Conservation (phyloP, 1,139 yeast species). For the Hanseniaspora uvarum region DNA sequence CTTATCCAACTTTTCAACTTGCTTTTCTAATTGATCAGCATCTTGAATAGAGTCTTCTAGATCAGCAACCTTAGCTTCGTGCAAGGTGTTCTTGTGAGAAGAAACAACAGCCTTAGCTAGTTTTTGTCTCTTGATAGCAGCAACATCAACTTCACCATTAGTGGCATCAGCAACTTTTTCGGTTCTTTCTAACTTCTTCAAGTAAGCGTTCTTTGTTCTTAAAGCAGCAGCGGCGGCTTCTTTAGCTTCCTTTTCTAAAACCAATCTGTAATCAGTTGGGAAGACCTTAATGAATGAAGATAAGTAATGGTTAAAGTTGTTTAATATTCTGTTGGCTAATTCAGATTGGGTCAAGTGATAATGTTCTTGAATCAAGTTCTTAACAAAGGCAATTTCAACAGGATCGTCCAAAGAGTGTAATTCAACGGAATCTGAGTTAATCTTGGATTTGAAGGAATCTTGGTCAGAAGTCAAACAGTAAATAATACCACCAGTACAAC, state of each 20-base stretch:
- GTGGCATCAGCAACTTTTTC: constrained; percentile 78
- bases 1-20: constrained; percentile 59
- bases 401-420: constrained; percentile 71
- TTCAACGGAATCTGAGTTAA: constrained; percentile 75
- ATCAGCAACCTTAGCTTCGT: constrained; percentile 80
- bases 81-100: constrained; percentile 34
- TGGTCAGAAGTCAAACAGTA: constrained; percentile 84
- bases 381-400: constrained; percentile 83
- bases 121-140: constrained; percentile 34
- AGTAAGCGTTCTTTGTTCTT: constrained; percentile 36
- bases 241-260: constrained; percentile 63
- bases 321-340: constrained; percentile 72
- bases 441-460: constrained; percentile 75
- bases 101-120: constrained; percentile 35
- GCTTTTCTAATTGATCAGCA: constrained; percentile 51
- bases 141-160: constrained; percentile 56
- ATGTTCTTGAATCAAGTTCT: constrained; percentile 90
- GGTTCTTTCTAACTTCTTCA: constrained; percentile 43
- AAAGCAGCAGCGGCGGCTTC: constrained; percentile 40
- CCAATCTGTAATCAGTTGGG: constrained; percentile 85
- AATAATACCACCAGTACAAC: constrained; percentile 99
- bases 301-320: constrained; percentile 76
- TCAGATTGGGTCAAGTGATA: constrained; percentile 90
- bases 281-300: constrained; percentile 88
- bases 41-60: constrained; percentile 81